A percentile compares a stretch with the other conserved stretches of the same genome.
phyloP scores from a whole-genome alignment of 352 stramenopile species.

The Pythium monospermum region DNA sequence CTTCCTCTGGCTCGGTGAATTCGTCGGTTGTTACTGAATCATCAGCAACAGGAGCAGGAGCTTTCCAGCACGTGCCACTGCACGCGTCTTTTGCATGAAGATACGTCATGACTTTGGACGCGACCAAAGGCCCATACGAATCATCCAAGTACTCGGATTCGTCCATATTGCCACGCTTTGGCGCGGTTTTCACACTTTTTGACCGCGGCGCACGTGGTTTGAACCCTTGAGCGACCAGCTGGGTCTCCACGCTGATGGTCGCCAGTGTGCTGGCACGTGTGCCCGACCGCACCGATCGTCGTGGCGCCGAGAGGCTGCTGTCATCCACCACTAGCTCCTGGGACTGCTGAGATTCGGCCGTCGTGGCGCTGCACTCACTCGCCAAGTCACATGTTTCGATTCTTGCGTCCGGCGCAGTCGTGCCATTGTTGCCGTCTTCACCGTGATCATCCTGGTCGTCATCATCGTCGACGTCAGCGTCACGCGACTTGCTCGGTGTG shows the following conservation, averaged over 20 bases:
- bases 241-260: slow-evolving; percentile 41
- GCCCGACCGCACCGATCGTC: slow-evolving; percentile 48
- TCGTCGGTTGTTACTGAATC: too few relatives aligned
- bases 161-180: slow-evolving; percentile 19
- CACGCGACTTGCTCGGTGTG: neutral
- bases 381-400: too few relatives aligned
- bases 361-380: slow-evolving; percentile 12
- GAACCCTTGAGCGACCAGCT: slow-evolving; percentile 18
- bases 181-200: neutral
- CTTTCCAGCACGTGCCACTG: slow-evolving; percentile 22
- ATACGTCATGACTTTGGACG: slow-evolving; percentile 39
- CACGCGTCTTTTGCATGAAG: slow-evolving; percentile 25
- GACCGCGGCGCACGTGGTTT: slow-evolving; percentile 5
- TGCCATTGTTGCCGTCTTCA: neutral
- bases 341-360: neutral
- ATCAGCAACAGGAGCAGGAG: neutral
- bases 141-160: slow-evolving; percentile 70
- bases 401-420: slow-evolving; percentile 15
- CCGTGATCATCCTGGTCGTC: neutral
- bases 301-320: slow-evolving; percentile 17
- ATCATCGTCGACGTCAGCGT: neutral
- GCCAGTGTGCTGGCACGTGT: slow-evolving; percentile 56
- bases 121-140: slow-evolving; percentile 39
- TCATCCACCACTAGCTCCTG: too few relatives aligned
- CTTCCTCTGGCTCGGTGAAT: slow-evolving; percentile 22